Conservation (phyloP, 768 basidiomycete species). For the Rhizopogon vulgaris region DNA sequence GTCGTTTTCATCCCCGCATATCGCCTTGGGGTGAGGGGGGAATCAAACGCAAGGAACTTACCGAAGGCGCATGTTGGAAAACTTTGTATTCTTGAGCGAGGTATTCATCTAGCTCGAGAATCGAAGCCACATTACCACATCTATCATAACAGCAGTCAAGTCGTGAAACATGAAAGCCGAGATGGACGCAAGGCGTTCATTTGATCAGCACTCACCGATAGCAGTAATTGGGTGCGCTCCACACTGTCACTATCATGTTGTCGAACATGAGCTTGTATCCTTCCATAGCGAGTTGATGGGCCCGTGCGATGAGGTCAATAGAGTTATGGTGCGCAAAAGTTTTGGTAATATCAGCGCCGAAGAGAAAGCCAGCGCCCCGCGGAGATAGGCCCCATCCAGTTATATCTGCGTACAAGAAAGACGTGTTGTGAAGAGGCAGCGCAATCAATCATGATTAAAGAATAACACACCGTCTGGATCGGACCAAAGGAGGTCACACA, state of each 20-base stretch:
- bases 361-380: constrained; percentile 94
- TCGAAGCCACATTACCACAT: constrained; percentile 94
- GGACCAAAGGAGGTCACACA: constrained; percentile 99
- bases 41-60: constrained; percentile 32
- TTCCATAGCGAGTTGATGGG: constrained; percentile 98
- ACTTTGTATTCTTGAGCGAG: constrained; percentile 94
- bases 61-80: constrained; percentile 84
- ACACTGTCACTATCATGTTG: constrained; percentile 90
- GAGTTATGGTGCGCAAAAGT: constrained; percentile 85
- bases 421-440: constrained; percentile 11
- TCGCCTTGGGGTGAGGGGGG: constrained; percentile 5
- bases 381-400: constrained; percentile 95
- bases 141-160: constrained; percentile 36
- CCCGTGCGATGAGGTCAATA: constrained; percentile 92
- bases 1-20: constrained; percentile 4
- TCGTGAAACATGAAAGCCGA: constrained; percentile 10
- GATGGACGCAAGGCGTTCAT: constrained; percentile 9
- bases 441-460: constrained; percentile 1
- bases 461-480: constrained; percentile 82
- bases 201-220: constrained; percentile 61
- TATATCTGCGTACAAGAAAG: constrained; percentile 53
- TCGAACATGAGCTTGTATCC: constrained; percentile 98
- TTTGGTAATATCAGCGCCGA: constrained; percentile 89
- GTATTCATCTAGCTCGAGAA: constrained; percentile 90
- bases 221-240: constrained; percentile 98